A percentile compares a stretch with the other conserved stretches of the same genome.
These are phyloP conservation scores for Solanum arcanum DNA, from an alignment of 257 asterid genomes.

Conservation along the genomic window DNA sequence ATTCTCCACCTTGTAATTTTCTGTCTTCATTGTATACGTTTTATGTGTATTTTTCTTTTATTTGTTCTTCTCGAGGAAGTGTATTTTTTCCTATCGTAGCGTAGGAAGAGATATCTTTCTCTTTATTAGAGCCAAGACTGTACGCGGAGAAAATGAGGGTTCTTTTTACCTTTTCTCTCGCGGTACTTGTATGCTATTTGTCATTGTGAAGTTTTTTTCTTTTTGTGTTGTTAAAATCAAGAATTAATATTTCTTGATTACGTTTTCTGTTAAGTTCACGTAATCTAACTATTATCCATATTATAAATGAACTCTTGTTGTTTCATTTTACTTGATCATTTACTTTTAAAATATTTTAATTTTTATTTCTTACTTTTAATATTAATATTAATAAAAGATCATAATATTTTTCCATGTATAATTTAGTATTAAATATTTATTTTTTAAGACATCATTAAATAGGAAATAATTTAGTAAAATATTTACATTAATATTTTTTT, in stretches of 20 bases:
- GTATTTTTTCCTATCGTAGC: neutral
- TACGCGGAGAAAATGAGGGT: neutral
- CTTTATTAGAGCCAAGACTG: neutral
- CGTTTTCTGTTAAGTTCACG: neutral
- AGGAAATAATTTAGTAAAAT: too few species aligned
- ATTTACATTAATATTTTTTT: too few species aligned
- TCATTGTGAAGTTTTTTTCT: neutral
- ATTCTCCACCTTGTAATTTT: neutral
- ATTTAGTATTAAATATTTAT: too few species aligned
- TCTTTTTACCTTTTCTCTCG: neutral
- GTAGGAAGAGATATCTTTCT: neutral
- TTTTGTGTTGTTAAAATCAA: neutral
- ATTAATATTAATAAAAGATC: too few species aligned
- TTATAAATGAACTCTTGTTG: neutral
- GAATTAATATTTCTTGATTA: neutral
- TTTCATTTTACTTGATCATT: too few species aligned
- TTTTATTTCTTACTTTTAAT: too few species aligned
- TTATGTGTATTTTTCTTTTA: neutral
- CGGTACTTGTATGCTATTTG: neutral
- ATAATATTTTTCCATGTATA: too few species aligned
- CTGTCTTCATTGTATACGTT: fast-evolving
- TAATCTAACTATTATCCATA: neutral
- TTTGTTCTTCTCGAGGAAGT: neutral
- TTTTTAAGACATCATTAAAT: too few species aligned
- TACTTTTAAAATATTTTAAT: too few species aligned